Evolutionary conservation across 139 green algal genomes (phyloP), one percentile per base, ranked within the genome.

Genomic region (Tetraselmis striata): DNA sequence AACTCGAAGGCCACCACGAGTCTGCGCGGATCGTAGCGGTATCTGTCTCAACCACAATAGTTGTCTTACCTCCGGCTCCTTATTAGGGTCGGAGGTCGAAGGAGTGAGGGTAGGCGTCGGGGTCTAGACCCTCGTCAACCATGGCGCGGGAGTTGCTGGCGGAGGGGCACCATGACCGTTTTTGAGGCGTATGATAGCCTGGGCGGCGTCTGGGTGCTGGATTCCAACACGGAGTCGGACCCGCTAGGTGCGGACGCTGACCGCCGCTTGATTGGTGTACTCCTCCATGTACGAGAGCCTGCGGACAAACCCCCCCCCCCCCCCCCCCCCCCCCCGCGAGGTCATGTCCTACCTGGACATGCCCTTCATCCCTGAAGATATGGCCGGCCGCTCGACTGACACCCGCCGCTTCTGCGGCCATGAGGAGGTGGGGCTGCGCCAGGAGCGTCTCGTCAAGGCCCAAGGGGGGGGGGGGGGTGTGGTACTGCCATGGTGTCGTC

Each of bases 241-340:
- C 80, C 81, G 2, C 75, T 91, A 32, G 85, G 86, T 26, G n/a
- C 11, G 23, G 32, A 89, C 23, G 29, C 81, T 1, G 29, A 1
- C n/a, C 76, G 29, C 22, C 58, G n/a, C n/a, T 31, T n/a, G n/a
- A n/a, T n/a, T 29, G n/a, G 85, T 94, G 23, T 84, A 89, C 83
- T 85, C 78, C 82, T 89, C 84, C 84, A 94, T 94, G 90, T 95
- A 94, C 82, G 27, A 28, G 0, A 31, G 77, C 67, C 81, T 97
- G 27, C 86, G 90, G 1, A 96, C 91, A 27, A 97, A 97, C 86
- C 86, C 96, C 31, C 93, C 93, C 0, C n/a, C n/a, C n/a, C n/a
- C n/a, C n/a, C n/a, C n/a, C n/a, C n/a, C n/a, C n/a, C n/a, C n/a
- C n/a, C n/a, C n/a, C n/a, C 82, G 93, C 0, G 83, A 96, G 78